Conservation (phyloP, 257 asterid genomes). For the Agastache rugosa region DNA sequence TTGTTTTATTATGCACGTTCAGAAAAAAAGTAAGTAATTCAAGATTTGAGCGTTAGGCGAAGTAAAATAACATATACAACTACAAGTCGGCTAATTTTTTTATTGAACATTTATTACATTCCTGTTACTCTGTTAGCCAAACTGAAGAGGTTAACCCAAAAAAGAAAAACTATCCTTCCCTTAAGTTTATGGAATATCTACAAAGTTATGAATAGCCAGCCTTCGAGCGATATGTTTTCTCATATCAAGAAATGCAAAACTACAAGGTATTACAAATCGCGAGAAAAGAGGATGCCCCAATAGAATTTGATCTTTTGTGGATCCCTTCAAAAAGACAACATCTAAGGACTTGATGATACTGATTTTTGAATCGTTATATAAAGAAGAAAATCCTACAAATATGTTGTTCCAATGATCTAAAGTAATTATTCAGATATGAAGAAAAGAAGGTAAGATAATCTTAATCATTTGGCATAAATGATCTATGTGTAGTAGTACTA, state of each 20-base stretch:
- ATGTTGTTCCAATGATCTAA: constrained; percentile 16
- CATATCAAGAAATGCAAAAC: constrained; percentile 8
- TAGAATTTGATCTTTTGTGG: neutral
- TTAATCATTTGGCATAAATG: neutral
- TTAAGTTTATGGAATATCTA: neutral
- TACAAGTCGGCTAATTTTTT: neutral
- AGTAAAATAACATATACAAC: neutral
- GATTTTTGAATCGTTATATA: constrained; percentile 8
- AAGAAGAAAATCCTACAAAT: neutral
- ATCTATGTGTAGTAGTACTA: neutral
- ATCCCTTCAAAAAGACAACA: constrained; percentile 12
- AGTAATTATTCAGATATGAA: neutral
- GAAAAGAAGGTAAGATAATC: neutral
- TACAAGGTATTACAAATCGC: neutral
- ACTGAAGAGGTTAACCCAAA: constrained; percentile 4
- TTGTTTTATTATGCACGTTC: neutral
- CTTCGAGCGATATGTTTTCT: constrained; percentile 5
- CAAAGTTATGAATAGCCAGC: neutral
- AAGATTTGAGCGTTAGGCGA: constrained; percentile 18
- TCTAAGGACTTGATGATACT: neutral
- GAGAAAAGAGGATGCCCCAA: neutral
- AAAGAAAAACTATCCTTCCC: neutral
- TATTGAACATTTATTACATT: neutral
- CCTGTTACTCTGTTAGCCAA: neutral
- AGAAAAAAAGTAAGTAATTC: neutral